Conservation (phyloP, 495 filamentous ascomycete genomes). For the Barbatosphaeria neglecta region DNA sequence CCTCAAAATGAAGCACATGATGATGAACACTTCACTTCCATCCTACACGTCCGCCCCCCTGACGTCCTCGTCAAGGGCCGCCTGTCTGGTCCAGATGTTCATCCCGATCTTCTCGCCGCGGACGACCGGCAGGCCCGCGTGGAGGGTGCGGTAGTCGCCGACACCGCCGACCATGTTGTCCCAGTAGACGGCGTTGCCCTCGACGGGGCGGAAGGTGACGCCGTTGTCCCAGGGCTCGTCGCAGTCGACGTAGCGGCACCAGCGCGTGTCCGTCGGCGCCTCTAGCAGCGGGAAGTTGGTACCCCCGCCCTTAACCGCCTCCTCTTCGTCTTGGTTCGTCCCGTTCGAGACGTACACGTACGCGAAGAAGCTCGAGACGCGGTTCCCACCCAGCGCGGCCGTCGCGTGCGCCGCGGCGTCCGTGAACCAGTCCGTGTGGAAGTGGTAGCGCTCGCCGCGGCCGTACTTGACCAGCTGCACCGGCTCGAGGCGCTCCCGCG, state of each 20-base stretch:
- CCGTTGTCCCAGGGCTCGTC: conserved; percentile 42
- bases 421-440: conserved; percentile 49
- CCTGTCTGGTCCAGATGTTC: conserved; percentile 61
- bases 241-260: conserved; percentile 53
- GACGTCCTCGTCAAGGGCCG: conserved; percentile 20
- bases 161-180: conserved; percentile 52
- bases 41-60: conserved; percentile 16
- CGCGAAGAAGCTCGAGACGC: conserved; percentile 43
- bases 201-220: conserved; percentile 53
- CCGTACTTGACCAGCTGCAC: conserved; percentile 44
- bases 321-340: conserved; percentile 1
- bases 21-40: no score
- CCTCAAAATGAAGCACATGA: no score
- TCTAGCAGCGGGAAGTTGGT: conserved; percentile 42
- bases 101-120: conserved; percentile 64
- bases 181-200: conserved; percentile 68
- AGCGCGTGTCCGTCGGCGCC: conserved; percentile 26
- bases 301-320: conserved; percentile 30
- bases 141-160: conserved; percentile 54
- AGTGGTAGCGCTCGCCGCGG: conserved; percentile 35
- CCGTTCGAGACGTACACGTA: conserved; percentile 37
- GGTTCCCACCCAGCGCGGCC: conserved; percentile 33
- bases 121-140: conserved; percentile 58
- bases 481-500: conserved; percentile 35
- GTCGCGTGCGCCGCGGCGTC: conserved; percentile 20